A percentile compares a stretch with the other conserved stretches of the same genome.
These are phyloP conservation scores for Boletales sp. DNA, from an alignment of 768 basidiomycete genomes.

Conservation along the genomic window DNA sequence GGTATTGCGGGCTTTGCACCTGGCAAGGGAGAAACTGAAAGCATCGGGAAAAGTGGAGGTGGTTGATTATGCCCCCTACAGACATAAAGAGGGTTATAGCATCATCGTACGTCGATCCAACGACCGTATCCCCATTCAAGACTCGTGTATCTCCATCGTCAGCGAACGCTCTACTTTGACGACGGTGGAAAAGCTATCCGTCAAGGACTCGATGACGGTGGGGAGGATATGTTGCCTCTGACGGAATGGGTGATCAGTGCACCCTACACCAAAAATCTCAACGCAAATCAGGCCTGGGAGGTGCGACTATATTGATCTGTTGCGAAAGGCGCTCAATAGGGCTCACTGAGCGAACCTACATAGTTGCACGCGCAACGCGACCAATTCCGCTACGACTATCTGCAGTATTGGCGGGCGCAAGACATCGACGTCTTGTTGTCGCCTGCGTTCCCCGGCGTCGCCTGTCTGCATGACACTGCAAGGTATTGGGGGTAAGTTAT, in stretches of 20 bases:
- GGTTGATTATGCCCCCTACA: conserved; percentile 33
- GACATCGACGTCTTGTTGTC: conserved; percentile 39
- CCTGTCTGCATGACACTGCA: conserved; percentile 35
- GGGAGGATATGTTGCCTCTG: conserved; percentile 35
- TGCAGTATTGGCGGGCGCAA: conserved; percentile 37
- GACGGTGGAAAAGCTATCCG: conserved; percentile 34
- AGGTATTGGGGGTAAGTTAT: conserved; percentile 31
- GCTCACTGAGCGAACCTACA: conserved; percentile 3
- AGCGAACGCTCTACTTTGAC: conserved; percentile 37
- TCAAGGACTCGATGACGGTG: conserved; percentile 20
- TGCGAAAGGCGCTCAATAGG: background rate
- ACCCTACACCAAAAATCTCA: conserved; percentile 23
- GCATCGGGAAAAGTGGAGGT: conserved; percentile 34
- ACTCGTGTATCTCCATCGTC: background rate
- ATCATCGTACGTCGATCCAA: conserved; percentile 26
- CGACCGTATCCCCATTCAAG: background rate
- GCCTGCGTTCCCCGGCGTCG: conserved; percentile 34
- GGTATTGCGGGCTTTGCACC: conserved; percentile 36
- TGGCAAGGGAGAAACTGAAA: conserved; percentile 34
- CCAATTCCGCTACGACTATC: conserved; percentile 30
- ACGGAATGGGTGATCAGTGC: conserved; percentile 35
- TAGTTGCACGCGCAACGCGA: conserved; percentile 33
- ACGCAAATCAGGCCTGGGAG: conserved; percentile 26
- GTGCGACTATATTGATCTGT: conserved; percentile 10
- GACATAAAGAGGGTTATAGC: conserved; percentile 32